A percentile compares a stretch with the other conserved stretches of the same genome.
phyloP scores from a whole-genome alignment of 495 filamentous ascomycete species.

The Penicillium crystallinum region DNA sequence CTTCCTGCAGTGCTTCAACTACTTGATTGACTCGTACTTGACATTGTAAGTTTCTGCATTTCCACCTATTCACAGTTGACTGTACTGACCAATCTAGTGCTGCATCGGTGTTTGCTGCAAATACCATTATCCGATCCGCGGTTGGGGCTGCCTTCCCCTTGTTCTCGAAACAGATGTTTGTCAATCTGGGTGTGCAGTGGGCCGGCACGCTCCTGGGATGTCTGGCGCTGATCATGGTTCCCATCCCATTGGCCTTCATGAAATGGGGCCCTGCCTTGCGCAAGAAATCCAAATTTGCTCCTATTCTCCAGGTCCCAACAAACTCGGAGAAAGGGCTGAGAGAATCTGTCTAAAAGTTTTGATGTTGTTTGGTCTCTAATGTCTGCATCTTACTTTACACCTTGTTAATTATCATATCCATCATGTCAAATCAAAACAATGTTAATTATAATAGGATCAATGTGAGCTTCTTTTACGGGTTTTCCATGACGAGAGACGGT shows the following conservation, averaged over 20 bases:
- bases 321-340: background rate
- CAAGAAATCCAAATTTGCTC: conserved; percentile 35
- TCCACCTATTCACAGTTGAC: background rate
- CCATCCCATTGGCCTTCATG: conserved; percentile 55
- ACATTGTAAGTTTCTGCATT: conserved; percentile 60
- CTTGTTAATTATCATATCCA: too few species aligned
- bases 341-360: conserved; percentile 10
- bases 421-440: too few species aligned
- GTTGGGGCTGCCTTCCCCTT: conserved; percentile 77
- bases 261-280: conserved; percentile 30
- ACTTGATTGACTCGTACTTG: conserved; percentile 38
- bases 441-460: too few species aligned
- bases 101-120: conserved; percentile 88
- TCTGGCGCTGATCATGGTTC: conserved; percentile 62
- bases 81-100: conserved; percentile 41
- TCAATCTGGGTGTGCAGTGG: conserved; percentile 71
- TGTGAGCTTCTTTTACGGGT: too few species aligned
- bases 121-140: conserved; percentile 78
- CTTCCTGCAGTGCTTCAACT: conserved; percentile 39
- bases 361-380: background rate
- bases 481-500: too few species aligned
- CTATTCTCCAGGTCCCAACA: background rate
- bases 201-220: conserved; percentile 72
- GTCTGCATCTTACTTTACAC: background rate
- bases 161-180: conserved; percentile 76